Base-by-base conservation (phyloP, 2,329 filamentous ascomycete species). In the Neopestalotiopsis sp. region DNA sequence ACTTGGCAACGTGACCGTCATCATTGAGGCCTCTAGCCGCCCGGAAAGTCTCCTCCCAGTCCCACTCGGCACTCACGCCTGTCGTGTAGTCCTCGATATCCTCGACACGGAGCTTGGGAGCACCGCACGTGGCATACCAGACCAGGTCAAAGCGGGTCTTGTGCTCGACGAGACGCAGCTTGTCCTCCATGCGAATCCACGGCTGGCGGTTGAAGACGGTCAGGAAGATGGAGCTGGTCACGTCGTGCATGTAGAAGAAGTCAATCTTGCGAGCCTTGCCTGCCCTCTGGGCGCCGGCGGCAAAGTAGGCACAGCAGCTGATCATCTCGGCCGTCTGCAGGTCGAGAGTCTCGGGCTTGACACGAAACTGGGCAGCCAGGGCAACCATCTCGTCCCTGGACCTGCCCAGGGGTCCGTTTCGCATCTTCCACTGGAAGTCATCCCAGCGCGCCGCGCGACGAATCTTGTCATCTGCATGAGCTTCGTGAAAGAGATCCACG, bases 81-180 rank as follows among this genome's bases (percentile, higher is more conserved):
- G 40, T 56, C 9, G 65, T 12, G 60, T 78, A 79, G 2, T 69
- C 67, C 2, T 42, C 28, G 6, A 78, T 68, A 20, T 65, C 57
- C 2, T 75, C 69, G 5, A 20, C 34, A 58, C 74, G n/a, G 2
- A 80, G 72, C 49, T 71, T 61, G 0, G 90, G 87, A 0, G 82
- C 81, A 5, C 83, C 82, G 9, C 87, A 82, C 0, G 88, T 89
- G 0, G 88, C 87, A 74, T 94, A 94, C 82, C 90, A 84, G 49
- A 84, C 80, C 3, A 94, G 81, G 75, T 92, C 90, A 65, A 86
- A 77, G 56, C 91, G 85, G 4, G 83, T 88, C 76, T 92, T 93
- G 85, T 86, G 91, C 77, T 92, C 89, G 4, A 94, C 79, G 0
- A 94, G 79, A 2, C 90, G 85, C 24, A 82, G 79, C 72, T 90